phyloP scores from a whole-genome alignment of 306 rosid genomes.

The Glycyrrhiza uralensis region DNA sequence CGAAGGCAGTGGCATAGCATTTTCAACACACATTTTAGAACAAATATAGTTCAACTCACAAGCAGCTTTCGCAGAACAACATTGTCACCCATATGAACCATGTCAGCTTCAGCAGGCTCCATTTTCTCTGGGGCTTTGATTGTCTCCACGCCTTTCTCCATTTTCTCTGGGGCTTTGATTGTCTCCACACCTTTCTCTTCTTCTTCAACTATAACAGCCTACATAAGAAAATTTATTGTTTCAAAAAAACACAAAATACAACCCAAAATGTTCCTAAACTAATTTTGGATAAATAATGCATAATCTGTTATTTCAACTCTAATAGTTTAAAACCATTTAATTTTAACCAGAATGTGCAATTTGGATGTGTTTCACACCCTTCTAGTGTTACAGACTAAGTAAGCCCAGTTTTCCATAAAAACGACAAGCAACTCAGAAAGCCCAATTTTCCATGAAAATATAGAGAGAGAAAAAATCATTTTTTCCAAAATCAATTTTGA shows the following conservation, averaged over 20 bases:
- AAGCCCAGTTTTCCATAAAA: too few species aligned
- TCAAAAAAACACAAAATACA: neutral
- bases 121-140: conserved; percentile 13
- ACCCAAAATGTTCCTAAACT: neutral
- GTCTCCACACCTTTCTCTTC: conserved; percentile 13
- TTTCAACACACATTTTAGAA: conserved; percentile 36
- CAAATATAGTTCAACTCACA: conserved; percentile 62
- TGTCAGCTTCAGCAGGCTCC: conserved; percentile 35
- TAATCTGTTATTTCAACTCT: neutral
- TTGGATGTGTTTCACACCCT: neutral
- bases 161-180: neutral
- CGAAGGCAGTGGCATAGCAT: conserved; percentile 13
- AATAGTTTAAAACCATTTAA: neutral
- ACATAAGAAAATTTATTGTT: neutral
- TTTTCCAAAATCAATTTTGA: neutral
- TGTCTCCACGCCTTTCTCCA: conserved; percentile 15
- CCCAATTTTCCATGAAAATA: neutral
- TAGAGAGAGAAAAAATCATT: neutral
- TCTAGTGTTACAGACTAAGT: neutral
- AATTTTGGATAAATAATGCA: neutral
- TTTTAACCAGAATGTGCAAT: neutral
- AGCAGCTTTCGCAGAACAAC: conserved; percentile 75
- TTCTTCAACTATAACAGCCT: conserved; percentile 41
- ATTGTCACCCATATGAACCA: conserved; percentile 42
- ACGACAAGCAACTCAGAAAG: too few species aligned